Base-by-base conservation (phyloP, 345 rosid species). In the Boechera divaricarpa region DNA sequence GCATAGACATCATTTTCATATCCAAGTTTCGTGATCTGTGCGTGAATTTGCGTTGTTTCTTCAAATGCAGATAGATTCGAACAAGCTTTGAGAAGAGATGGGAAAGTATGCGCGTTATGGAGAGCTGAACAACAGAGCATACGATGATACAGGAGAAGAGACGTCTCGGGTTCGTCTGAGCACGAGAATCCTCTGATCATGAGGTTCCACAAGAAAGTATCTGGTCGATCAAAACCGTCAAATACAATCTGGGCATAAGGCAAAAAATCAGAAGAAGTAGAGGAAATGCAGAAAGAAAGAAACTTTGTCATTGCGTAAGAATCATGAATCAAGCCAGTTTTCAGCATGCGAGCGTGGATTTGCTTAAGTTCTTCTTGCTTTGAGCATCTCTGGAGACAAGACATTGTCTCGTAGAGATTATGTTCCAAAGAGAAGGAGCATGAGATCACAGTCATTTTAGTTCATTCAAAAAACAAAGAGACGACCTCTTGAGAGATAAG, bases 71-170 rank as follows among this genome's bases (percentile, higher is more conserved):
- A 77, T 32, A 86, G 74, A 26, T 75, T 63, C 24, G 88, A 85
- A 80, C 96, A 87, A n/a, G 90, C 86, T 81, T 82, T 88, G 64
- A 92, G 93, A 74, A 89, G 82, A 81, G 87, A 86, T 0, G 94
- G 96, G 32, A 92, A 89, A 56, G 96, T 87, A 67, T 89, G 78
- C 21, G 71, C 53, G 80, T 89, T 86, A 52, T 69, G 91, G 29
- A 80, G 84, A 80, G 79, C 80, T 2, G 87, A 85, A 56, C 35
- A 65, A 67, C 33, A 44, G 36, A 85, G 83, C 94, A 90, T 92
- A 42, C 83, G 83, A 7, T 54, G 68, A 62, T 92, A 90, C 47
- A 86, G 38, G 71, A 83, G 51, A 74, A 89, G 73, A 24, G 93
- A 86, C 15, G 26, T 67, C 18, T 86, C 80, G 5, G 96, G 89